Evolutionary conservation across 768 basidiomycete genomes (phyloP), one percentile per base, ranked within the genome.

Genomic region (Suillus variegatus): DNA sequence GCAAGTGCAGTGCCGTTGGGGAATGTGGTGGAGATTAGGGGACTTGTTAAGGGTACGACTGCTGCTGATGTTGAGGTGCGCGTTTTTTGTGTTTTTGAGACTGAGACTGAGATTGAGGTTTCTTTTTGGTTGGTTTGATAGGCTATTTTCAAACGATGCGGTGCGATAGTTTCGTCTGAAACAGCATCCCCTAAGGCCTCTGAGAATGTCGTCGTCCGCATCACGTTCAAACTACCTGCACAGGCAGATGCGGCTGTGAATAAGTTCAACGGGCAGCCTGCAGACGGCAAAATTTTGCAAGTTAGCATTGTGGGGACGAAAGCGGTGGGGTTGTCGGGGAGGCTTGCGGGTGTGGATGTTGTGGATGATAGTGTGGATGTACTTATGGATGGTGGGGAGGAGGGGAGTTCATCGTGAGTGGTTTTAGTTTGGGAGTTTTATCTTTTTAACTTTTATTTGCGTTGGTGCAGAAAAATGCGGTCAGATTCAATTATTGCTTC

Each of bases 141-240:
- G 73, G 91, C 93, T 32, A 94, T 94, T 63, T 95, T 95, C 82
- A 88, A 89, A 67, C 87, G 89, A 28, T 92, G 92, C 70, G 91
- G 91, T 8, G 78, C 85, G 22, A 87, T 91, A 67, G 82, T 85
- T 40, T 80, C 82, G 20, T 79, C 75, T 13, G 74, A 74, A 3
- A 70, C 73, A 32, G 69, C 60, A 8, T 61, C 68, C 9, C 65
- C 62, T 18, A 57, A 65, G 32, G 49, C 65, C 1, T 69, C 75
- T 5, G 71, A 75, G 12, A 81, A 83, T 54, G 84, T 89, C 16
- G 75, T 81, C 4, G 90, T 94, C 62, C 85, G 91, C 22, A 80
- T 95, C 22, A 90, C 90, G 14, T 91, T 92, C 82, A 89, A 92
- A 72, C 79, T 81, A 22, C 77, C 87, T 0, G 72, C 82, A 0